These are phyloP conservation scores for Spathaspora gorwiae DNA, from an alignment of 805 yeast species.

Conservation along the genomic window DNA sequence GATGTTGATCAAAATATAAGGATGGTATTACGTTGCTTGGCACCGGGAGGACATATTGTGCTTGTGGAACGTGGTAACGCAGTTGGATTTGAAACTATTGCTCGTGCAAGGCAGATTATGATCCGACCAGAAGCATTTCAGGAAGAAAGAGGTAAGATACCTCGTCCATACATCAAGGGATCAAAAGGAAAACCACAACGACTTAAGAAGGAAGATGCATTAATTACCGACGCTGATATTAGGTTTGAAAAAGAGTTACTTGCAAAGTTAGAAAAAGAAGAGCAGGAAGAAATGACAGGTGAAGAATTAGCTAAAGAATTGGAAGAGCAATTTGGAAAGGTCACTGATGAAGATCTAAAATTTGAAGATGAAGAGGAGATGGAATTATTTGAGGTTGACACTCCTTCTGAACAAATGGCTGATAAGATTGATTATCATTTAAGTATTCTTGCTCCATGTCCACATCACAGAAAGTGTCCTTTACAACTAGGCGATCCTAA, in stretches of 20 bases:
- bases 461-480: constrained; percentile 85
- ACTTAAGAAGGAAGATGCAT: constrained; percentile 29
- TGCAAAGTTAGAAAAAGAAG: constrained; percentile 20
- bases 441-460: constrained; percentile 80
- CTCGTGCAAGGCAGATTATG: constrained; percentile 85
- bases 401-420: constrained; percentile 6
- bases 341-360: constrained; percentile 39
- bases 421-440: constrained; percentile 47
- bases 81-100: constrained; percentile 79
- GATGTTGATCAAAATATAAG: constrained; percentile 69
- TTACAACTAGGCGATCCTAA: constrained; percentile 74
- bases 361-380: constrained; percentile 43
- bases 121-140: constrained; percentile 74
- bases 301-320: constrained; percentile 27
- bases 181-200: constrained; percentile 40
- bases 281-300: constrained; percentile 8
- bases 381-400: constrained; percentile 19
- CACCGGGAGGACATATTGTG: constrained; percentile 77
- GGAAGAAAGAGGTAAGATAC: constrained; percentile 56
- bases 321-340: constrained; percentile 38
- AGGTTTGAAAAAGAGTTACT: constrained; percentile 27
- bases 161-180: constrained; percentile 63
- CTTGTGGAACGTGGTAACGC: constrained; percentile 88
- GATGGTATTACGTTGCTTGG: constrained; percentile 52
- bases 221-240: constrained; percentile 33